A percentile compares a stretch with the other conserved stretches of the same genome.
phyloP scores from a whole-genome alignment of 495 filamentous ascomycete genomes.

The Chaetomium cochliodes region DNA sequence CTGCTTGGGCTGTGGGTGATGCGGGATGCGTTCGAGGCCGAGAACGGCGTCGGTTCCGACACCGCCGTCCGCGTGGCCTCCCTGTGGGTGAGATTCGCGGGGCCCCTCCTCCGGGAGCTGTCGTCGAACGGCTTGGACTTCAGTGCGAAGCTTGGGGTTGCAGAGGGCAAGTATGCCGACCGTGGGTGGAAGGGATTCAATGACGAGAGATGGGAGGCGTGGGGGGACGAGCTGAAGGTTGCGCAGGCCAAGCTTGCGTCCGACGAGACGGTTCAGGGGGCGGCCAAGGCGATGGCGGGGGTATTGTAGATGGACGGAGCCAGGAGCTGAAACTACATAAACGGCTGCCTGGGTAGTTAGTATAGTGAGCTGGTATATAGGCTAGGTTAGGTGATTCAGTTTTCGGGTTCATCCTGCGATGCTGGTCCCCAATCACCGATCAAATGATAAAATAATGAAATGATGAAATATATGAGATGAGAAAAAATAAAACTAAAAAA shows the following conservation, averaged over 20 bases:
- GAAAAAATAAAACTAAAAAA: no score
- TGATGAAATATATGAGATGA: no score
- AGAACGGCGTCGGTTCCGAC: not conserved
- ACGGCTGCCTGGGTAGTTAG: no score
- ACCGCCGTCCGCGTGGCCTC: slow-evolving; percentile 21
- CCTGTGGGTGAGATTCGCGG: slow-evolving; percentile 27
- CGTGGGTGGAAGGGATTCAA: slow-evolving; percentile 26
- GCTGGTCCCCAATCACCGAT: no score
- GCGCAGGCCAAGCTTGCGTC: not conserved
- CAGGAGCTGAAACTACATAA: not conserved
- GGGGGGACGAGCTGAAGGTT: slow-evolving; percentile 29
- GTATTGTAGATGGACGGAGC: not conserved
- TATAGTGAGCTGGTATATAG: no score
- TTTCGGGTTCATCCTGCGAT: no score
- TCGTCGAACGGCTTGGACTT: not conserved
- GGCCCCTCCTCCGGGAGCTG: slow-evolving; percentile 20
- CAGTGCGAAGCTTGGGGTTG: not conserved
- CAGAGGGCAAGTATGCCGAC: slow-evolving; percentile 3
- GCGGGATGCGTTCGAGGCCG: slow-evolving; percentile 27
- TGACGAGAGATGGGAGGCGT: slow-evolving; percentile 33
- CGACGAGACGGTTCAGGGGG: slow-evolving; percentile 4
- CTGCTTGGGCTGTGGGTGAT: slow-evolving; percentile 24
- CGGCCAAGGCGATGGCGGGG: not conserved
- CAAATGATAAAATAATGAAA: no score
- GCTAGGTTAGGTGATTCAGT: no score